Evolutionary conservation across 1,284 basidiomycete genomes (phyloP).

Genomic region (Ceratobasidium sp.): DNA sequence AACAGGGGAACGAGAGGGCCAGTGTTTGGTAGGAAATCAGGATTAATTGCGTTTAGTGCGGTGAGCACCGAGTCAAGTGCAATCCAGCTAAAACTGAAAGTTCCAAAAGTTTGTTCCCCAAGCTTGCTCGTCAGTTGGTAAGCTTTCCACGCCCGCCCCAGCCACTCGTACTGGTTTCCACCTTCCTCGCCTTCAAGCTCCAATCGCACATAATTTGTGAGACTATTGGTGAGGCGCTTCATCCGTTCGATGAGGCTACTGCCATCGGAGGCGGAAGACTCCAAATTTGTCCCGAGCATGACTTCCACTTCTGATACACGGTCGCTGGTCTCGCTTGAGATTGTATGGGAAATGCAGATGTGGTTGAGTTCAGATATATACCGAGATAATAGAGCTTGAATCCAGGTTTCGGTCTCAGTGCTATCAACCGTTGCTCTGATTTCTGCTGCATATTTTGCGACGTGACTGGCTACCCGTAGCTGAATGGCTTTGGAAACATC

Average conservation of each 20-base stretch:
- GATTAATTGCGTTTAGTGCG: constrained; percentile 29
- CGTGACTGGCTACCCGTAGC: not conserved
- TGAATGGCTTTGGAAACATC: not conserved
- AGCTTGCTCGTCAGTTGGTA: not conserved
- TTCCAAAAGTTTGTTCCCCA: constrained; percentile 57
- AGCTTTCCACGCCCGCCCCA: constrained; percentile 37
- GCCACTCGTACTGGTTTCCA: not conserved
- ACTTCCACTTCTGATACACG: constrained; percentile 39
- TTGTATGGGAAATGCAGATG: constrained; percentile 37
- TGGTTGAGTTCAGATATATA: constrained; percentile 39
- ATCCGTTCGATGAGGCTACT: constrained; percentile 35
- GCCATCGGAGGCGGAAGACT: not conserved
- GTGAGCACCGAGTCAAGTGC: constrained; percentile 63
- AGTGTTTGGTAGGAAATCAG: constrained; percentile 6
- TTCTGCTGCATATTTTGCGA: not conserved
- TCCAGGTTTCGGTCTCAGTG: not conserved
- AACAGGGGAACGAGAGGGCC: not conserved
- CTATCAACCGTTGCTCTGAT: not conserved
- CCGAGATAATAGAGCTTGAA: constrained; percentile 17
- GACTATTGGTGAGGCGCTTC: constrained; percentile 12
- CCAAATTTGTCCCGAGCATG: constrained; percentile 39
- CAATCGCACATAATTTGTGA: not conserved
- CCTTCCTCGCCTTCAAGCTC: constrained; percentile 20
- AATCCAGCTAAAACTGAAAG: constrained; percentile 67
- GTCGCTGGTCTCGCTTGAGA: constrained; percentile 21